Base-by-base conservation (phyloP, 192 early-diverging fungal genomes). In the Linnemannia hyalina region DNA sequence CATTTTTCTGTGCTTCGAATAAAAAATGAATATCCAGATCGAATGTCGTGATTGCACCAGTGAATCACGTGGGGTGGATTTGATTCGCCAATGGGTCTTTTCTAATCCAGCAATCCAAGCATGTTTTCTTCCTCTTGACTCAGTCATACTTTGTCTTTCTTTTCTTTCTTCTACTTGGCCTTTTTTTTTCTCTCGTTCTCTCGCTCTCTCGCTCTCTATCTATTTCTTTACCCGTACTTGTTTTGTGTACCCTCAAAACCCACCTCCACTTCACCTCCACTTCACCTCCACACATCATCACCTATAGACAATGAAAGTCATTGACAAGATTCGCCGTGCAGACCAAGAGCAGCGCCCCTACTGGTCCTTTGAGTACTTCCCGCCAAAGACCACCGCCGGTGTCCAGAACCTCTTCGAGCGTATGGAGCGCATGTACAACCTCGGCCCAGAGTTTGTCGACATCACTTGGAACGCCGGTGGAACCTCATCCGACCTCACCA, bases 381-480 rank as follows among this genome's bases (percentile, higher is more conserved):
- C 99, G 44, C 99, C 99, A 65, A 99, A 98, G 89, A 99, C 99
- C 70, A 76, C 84, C 15, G 82, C 84, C 29, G 84, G 84, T 70
- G 73, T 76, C n/a, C 93, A 95, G 68, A 91, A 94, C 89, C 89
- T 99, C 54, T 97, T 96, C 82, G 98, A 99, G 82, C 96, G 98
- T 40, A 96, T 99, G 90, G 97, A 98, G 83, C 92, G 97, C 77
- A 98, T 98, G 97, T 92, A 97, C 71, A 82, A 88, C n/a, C 92
- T 97, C 23, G 95, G 95, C 6, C 98, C 98, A 4, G 94, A 97
- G 79, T 99, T 99, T 86, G 94, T 97, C 38, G 98, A 98, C 60
- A 96, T 99, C 75, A 99, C 98, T 10, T 99, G 98, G 98, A 96
- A 95, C 65, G 98, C 98, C 15, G 98, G 98, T 11, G 98, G 98